Evolutionary conservation across 768 basidiomycete species (phyloP), one percentile per base, ranked within the genome.

Genomic region (Agaricus subrufescens): DNA sequence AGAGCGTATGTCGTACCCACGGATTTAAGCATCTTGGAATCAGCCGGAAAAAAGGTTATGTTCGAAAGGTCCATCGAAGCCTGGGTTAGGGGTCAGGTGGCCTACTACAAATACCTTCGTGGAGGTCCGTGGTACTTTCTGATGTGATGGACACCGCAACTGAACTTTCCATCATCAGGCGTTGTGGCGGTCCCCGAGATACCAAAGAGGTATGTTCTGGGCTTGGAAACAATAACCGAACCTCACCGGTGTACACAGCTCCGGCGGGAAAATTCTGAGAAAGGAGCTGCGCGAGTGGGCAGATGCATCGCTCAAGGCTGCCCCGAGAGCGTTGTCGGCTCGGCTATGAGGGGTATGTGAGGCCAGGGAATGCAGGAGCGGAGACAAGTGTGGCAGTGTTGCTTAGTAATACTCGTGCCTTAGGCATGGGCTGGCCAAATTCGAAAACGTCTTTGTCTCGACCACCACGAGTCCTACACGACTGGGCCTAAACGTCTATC

Each of bases 21-120:
- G 3, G 59, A 69, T 30, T 58, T 66, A 45, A 40, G 58, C 37
- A 58, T 57, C 48, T 47, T 59, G 57, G 19, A 55, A 30, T 61
- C 63, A 3, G 12, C 45, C 2, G 59, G 61, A 11, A 69, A 66
- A 34, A 69, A 70, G 56, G 60, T 49, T 8, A 61, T 47, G 4
- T 80, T 85, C 51, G 74, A 69, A 11, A 34, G 67, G 15, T 63
- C 72, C 10, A 72, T 87, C 11, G 74, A 74, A 43, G 63, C 66
- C 6, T 89, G 87, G 87, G 71, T 84, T 26, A 67, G 74, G 27
- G 54, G 58, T 27, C 77, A 79, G 44, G 86, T 86, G 23, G 78
- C 83, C 0, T 70, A 73, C 42, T 83, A 86, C 66, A 89, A 88
- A 64, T 73, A 67, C 30, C 63, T 89, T 12, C 75, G 88, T 34